Conservation (phyloP, 331 rosid species). For the Phaseolus coccineus region DNA sequence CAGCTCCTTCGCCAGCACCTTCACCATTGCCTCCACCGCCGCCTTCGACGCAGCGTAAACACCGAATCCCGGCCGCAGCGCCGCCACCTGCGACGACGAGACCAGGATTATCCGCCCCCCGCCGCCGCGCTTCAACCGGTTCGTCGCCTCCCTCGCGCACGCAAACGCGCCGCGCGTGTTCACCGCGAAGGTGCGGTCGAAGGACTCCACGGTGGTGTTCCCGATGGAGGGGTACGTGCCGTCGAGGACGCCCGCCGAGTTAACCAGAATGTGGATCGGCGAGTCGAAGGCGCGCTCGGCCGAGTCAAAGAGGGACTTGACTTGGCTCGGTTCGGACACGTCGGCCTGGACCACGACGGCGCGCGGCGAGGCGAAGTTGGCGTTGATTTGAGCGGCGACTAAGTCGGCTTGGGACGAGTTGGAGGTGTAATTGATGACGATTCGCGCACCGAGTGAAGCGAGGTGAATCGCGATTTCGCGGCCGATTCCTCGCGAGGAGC, state of each 20-base stretch:
- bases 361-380: constrained; percentile 31
- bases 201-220: constrained; percentile 44
- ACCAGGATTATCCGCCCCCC: constrained; percentile 60
- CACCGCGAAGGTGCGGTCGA: constrained; percentile 46
- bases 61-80: constrained; percentile 49
- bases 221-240: constrained; percentile 35
- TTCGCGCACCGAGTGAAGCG: constrained; percentile 49
- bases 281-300: constrained; percentile 53
- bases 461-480: constrained; percentile 51
- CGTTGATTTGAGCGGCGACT: constrained; percentile 44
- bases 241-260: constrained; percentile 47
- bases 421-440: constrained; percentile 50
- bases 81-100: constrained; percentile 52
- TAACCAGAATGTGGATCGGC: constrained; percentile 53
- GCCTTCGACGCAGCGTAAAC: constrained; percentile 68
- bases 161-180: constrained; percentile 65
- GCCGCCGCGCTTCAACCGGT: constrained; percentile 54
- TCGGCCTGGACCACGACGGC: constrained; percentile 45
- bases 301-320: constrained; percentile 51
- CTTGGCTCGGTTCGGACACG: constrained; percentile 48
- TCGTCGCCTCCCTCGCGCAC: constrained; percentile 55
- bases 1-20: constrained; percentile 65
- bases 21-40: constrained; percentile 67
- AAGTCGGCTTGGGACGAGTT: constrained; percentile 43
- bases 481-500: constrained; percentile 56